These are phyloP conservation scores for Hawksworthiomyces lignivorus DNA, from an alignment of 2,329 filamentous ascomycete genomes.

Conservation along the genomic window DNA sequence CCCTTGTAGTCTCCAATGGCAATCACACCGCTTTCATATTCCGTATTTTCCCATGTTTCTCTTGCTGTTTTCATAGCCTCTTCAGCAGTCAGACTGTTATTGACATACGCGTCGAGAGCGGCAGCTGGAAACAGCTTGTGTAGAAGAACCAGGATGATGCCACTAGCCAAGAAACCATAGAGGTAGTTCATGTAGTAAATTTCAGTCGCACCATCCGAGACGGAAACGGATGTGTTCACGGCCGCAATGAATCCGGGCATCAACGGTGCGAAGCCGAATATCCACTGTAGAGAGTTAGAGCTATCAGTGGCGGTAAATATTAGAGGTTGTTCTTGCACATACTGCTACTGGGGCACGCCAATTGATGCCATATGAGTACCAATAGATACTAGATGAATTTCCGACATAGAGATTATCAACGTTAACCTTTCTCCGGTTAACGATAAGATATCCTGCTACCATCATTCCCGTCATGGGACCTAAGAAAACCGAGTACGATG, in stretches of 20 bases:
- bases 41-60: constrained; percentile 23
- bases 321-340: no score
- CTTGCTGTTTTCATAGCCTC: constrained; percentile 23
- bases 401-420: constrained; percentile 27
- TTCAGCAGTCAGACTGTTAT: constrained; percentile 14
- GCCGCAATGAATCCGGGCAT: constrained; percentile 36
- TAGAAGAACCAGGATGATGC: constrained; percentile 22
- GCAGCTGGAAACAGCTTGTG: constrained; percentile 23
- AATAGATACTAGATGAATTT: constrained; percentile 27
- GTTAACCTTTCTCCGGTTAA: constrained; percentile 25
- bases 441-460: constrained; percentile 17
- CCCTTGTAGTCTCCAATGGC: no score
- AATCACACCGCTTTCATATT: constrained; percentile 2
- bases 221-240: constrained; percentile 25
- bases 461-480: constrained; percentile 14
- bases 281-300: constrained; percentile 21
- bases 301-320: no score
- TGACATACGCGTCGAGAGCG: constrained; percentile 23
- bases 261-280: constrained; percentile 33
- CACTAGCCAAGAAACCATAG: constrained; percentile 30
- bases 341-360: no score
- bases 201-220: constrained; percentile 29
- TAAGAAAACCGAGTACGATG: constrained; percentile 26
- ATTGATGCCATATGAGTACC: constrained; percentile 35
- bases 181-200: constrained; percentile 32